Evolutionary conservation across 805 yeast genomes (phyloP).

Genomic region (Starmerella davenportii): DNA sequence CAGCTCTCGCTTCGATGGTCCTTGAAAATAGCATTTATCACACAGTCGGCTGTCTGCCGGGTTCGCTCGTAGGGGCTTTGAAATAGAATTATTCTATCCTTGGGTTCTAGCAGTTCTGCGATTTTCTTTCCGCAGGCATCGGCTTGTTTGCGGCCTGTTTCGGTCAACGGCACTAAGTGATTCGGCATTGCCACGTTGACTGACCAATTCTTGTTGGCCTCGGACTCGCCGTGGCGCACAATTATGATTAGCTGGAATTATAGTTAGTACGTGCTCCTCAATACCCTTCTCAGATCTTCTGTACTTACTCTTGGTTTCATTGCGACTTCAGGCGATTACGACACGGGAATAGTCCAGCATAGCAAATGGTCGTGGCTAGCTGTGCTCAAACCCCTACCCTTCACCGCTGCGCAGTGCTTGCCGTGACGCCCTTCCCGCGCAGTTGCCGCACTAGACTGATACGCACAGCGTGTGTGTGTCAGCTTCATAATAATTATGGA

Average conservation of each 20-base stretch:
- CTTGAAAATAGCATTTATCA: constrained; percentile 32
- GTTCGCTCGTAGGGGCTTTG: constrained; percentile 80
- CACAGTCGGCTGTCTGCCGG: constrained; percentile 61
- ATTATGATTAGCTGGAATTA: constrained; percentile 44
- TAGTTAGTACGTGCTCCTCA: not conserved
- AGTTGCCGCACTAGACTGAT: no score
- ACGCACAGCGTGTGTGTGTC: no score
- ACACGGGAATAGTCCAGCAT: no score
- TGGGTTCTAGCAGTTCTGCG: constrained; percentile 26
- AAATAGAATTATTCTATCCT: constrained; percentile 50
- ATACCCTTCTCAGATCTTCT: not conserved
- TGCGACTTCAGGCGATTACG: no score
- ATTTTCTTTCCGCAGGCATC: constrained; percentile 23
- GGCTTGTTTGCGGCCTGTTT: constrained; percentile 39
- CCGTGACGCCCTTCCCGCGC: no score
- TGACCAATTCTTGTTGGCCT: constrained; percentile 69
- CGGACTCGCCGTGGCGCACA: constrained; percentile 84
- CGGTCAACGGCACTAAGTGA: constrained; percentile 60
- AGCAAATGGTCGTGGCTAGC: no score
- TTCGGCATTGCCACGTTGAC: constrained; percentile 66
- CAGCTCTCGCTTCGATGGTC: constrained; percentile 16
- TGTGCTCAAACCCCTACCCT: no score
- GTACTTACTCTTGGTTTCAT: constrained; percentile 13
- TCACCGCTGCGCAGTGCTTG: no score
- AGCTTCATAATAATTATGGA: no score